Base-by-base conservation (phyloP, 2,329 filamentous ascomycete genomes). In the Thelonectria discophora region DNA sequence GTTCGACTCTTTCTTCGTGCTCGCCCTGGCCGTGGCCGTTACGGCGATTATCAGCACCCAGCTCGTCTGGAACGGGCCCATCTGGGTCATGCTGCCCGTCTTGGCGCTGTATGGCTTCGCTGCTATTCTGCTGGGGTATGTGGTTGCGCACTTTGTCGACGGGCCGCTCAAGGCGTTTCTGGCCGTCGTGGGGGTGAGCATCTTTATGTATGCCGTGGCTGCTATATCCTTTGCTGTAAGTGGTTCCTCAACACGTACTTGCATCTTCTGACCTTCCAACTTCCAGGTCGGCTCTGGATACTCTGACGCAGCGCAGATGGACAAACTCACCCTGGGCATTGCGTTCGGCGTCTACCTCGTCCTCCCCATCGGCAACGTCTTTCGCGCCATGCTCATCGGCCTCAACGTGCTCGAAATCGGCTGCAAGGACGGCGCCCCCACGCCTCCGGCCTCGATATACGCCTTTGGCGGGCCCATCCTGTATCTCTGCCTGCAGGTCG, bases 361-460 rank as follows among this genome's bases (percentile, higher is more conserved):
- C 20, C 45, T 72, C 8, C 73, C 73, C 13, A 68, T 73, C 15
- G 69, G 66, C 2, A 71, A 88, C 59, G 79, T 95, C 10, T 81
- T 92, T 15, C 83, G 92, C 55, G 83, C 90, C 0, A 76, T 97
- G 37, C 88, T 95, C 62, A 77, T 94, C 2, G 83, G 88, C 0
- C 81, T 96, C 63, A 97, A 97, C 73, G 80, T 92, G 2, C 94
- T 95, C 74, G 90, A 90, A 1, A 82, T 90, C 0, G 83, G 90
- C 4, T 97, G 93, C 75, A 82, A 83, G 32, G 86, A 84, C 34
- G 79, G 86, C n/a, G 62, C 80, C 13, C 78, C 53, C 27, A 88
- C 92, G 66, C 88, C 91, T 0, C 89, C 86, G 9, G 86, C 82
- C 3, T 86, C 95, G 18, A 84, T 84, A 1, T 84, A 89, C 15